Evolutionary conservation across 108 stramenopile species (phyloP), one percentile per base, ranked within the genome.

Genomic region (Skeletonema potamos): DNA sequence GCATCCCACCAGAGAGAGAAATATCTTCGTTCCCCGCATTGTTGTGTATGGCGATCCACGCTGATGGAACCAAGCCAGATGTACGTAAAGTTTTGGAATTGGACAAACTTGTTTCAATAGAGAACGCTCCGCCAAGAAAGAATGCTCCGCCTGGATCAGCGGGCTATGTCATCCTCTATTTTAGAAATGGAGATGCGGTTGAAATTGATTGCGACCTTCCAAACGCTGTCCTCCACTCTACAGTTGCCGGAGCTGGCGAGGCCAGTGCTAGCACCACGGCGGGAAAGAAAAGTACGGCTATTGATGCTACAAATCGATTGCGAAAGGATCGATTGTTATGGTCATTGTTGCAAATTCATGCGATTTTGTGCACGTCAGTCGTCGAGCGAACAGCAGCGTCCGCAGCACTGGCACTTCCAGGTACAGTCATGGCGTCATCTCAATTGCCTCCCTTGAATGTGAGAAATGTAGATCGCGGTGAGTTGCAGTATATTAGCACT

Each of bases 281-380:
- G 6, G 30, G 43, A 17, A 76, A 76, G 36, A 69, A 69, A 11
- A 59, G 73, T 72, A 29, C 74, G 13, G 84, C 77, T 64, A 81
- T 79, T 60, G 86, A 85, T 27, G 71, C 74, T 0, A 82, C 86
- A 33, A 84, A 87, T 46, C 74, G 81, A 28, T 70, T 91, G 70
- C 69, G 85, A 9, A 89, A 91, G 43, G 89, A 94, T 36, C 83
- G 87, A 12, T 92, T 94, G 67, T 82, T 94, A 36, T 94, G 91
- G 91, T 87, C 85, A 0, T 71, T 94, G 32, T 43, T 94, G 30
- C 93, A 94, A 63, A 78, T 92, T 54, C 93, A 94, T 71, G 91
- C 91, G 58, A 94, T 94, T 78, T 64, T 94, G 11, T 94, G 93
- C 54, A 87, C 88, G 15, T 82, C 89, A 3, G 93, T 92, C 8